phyloP scores from a whole-genome alignment of 805 yeast genomes.

The Vanderwaltozyma tropicalis region DNA sequence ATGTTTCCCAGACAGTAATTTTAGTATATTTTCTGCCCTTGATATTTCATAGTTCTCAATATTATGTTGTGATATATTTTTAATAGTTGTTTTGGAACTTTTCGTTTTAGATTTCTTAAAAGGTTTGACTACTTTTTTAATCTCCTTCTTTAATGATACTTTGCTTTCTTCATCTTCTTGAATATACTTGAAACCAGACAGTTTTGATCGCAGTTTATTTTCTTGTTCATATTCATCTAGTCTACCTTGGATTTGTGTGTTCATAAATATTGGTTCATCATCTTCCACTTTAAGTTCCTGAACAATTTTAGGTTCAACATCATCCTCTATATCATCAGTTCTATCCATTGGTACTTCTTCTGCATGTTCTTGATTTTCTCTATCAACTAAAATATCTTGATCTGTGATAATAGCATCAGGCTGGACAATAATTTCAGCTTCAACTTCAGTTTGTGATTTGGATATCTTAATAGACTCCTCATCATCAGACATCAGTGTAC shows the following conservation, averaged over 20 bases:
- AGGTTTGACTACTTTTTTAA: not conserved
- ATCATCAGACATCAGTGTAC: conserved; percentile 2
- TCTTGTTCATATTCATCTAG: conserved; percentile 17
- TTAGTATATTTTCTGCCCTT: conserved; percentile 12
- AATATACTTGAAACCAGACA: conserved; percentile 16
- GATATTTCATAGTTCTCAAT: not conserved
- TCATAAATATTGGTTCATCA: conserved; percentile 14
- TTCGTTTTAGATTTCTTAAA: not conserved
- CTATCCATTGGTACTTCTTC: not conserved
- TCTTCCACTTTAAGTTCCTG: not conserved
- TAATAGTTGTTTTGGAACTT: not conserved
- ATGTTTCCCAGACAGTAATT: conserved; percentile 26
- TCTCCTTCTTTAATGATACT: not conserved
- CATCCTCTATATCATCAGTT: not conserved
- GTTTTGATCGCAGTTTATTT: conserved; percentile 7
- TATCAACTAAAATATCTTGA: not conserved
- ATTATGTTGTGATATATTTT: not conserved
- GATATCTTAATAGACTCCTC: not conserved
- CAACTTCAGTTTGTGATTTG: not conserved
- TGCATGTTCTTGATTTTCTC: not conserved
- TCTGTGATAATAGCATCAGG: not conserved
- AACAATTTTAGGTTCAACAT: not conserved
- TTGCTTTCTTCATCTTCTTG: too few relatives aligned
- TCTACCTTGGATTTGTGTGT: conserved; percentile 26
- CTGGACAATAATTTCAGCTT: not conserved